Conservation (phyloP, 2,329 filamentous ascomycete genomes). For the Fusarium acutatum region DNA sequence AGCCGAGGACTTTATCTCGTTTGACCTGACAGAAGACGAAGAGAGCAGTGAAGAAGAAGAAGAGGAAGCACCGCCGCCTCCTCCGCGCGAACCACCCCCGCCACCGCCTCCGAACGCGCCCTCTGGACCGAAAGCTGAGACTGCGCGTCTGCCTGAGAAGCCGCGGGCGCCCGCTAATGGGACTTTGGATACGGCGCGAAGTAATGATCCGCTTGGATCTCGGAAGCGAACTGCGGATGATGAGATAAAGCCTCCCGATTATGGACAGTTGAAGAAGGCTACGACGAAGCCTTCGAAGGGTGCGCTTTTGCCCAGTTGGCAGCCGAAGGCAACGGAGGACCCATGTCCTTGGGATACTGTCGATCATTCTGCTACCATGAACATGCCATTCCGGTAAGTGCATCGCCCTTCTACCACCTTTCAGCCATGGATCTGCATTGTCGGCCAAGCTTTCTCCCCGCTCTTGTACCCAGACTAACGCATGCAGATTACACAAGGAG, state of each 20-base stretch:
- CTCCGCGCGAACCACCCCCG: conserved; percentile 6
- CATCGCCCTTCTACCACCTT: background rate
- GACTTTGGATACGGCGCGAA: background rate
- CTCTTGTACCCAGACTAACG: background rate
- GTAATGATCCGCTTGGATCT: conserved; percentile 62
- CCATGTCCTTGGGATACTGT: conserved; percentile 69
- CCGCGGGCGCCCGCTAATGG: background rate
- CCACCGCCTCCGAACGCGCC: conserved; percentile 36
- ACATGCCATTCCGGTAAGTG: conserved; percentile 66
- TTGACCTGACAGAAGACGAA: conserved; percentile 71
- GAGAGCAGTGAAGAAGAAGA: conserved; percentile 44
- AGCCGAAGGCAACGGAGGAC: conserved; percentile 50
- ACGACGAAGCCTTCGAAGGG: conserved; percentile 61
- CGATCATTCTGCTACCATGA: conserved; percentile 63
- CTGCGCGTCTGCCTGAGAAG: background rate
- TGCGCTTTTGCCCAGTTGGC: conserved; percentile 63
- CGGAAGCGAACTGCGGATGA: conserved; percentile 81
- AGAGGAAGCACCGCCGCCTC: conserved; percentile 26
- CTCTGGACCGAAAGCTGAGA: conserved; percentile 39
- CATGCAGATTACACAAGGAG: conserved; percentile 81
- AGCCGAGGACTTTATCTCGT: conserved; percentile 88
- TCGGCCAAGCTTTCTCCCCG: background rate
- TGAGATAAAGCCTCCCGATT: conserved; percentile 67
- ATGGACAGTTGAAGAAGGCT: conserved; percentile 61
- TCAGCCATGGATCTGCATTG: background rate